Conservation (phyloP, 192 early-diverging fungal genomes). For the Gorgonomyces haynaldii region DNA sequence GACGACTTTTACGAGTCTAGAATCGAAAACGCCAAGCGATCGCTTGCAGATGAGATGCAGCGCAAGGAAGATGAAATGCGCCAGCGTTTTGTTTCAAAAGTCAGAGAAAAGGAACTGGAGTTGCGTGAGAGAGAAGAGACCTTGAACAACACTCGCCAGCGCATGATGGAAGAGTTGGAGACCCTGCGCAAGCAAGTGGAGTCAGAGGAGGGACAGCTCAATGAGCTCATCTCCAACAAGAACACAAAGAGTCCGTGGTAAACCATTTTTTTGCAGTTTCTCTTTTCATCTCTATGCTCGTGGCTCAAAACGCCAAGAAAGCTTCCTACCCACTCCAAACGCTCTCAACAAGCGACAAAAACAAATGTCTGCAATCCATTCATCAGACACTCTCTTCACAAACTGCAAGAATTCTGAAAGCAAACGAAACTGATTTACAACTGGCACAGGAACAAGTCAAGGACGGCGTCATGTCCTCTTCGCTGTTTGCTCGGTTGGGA, state of each 20-base stretch:
- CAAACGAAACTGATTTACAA: not conserved
- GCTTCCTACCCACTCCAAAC: not conserved
- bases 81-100: conserved; percentile 43
- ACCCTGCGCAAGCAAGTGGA: conserved; percentile 25
- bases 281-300: too few relatives aligned
- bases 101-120: conserved; percentile 48
- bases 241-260: too few relatives aligned
- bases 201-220: conserved; percentile 16
- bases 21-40: conserved; percentile 52
- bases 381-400: not conserved
- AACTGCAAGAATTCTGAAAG: not conserved
- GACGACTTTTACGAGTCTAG: conserved; percentile 68
- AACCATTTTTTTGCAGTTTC: too few relatives aligned
- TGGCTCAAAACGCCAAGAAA: not conserved
- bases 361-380: not conserved
- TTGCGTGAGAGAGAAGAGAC: conserved; percentile 42
- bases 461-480: not conserved
- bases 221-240: conserved; percentile 4
- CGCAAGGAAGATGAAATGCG: conserved; percentile 63
- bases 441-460: not conserved
- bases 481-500: conserved; percentile 38
- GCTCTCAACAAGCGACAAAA: not conserved
- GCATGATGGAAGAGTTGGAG: conserved; percentile 45
- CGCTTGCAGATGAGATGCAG: conserved; percentile 57
- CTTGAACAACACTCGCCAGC: conserved; percentile 27